Percentiles rank a stretch among this genome's conserved stretches.
Evolutionary conservation across 2,329 filamentous ascomycete genomes (phyloP).

Genomic region (Fusarium sambucinum): DNA sequence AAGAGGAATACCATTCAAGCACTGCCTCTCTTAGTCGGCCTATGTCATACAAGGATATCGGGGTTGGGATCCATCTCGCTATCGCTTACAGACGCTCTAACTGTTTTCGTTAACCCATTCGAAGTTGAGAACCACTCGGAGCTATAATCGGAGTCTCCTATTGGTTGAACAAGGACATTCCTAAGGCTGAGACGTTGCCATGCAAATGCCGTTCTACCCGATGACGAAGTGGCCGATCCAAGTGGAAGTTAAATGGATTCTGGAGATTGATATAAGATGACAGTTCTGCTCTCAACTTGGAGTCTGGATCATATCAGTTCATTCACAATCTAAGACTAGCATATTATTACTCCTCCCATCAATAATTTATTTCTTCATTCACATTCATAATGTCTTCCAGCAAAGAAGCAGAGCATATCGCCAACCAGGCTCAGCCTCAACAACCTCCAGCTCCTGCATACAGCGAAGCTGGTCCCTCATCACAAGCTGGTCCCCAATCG

Average conservation of each 20-base stretch:
- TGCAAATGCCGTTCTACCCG: constrained; percentile 26
- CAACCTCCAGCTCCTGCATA: constrained; percentile 24
- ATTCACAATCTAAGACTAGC: accelerated
- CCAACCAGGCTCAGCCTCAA: not conserved
- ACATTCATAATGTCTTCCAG: constrained; percentile 16
- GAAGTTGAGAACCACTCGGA: not conserved
- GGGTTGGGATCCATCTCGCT: not conserved
- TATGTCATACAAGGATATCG: not conserved
- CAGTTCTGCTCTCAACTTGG: not conserved
- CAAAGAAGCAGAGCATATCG: constrained; percentile 35
- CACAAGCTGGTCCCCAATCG: not conserved
- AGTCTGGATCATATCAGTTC: not conserved
- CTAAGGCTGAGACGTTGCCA: constrained; percentile 27
- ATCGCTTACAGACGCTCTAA: constrained; percentile 15
- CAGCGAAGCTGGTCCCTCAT: constrained; percentile 14
- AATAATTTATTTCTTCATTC: not conserved
- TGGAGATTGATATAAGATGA: constrained; percentile 10
- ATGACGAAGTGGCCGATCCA: constrained; percentile 31
- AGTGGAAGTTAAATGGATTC: not conserved
- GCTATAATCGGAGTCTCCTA: not conserved
- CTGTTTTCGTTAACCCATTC: constrained; percentile 11
- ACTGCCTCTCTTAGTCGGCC: not conserved
- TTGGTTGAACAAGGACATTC: constrained; percentile 5
- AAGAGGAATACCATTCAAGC: not conserved
- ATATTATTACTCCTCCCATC: not conserved